phyloP scores from a whole-genome alignment of 1,139 yeast species.

The Yamadazyma pseudoaaseri region DNA sequence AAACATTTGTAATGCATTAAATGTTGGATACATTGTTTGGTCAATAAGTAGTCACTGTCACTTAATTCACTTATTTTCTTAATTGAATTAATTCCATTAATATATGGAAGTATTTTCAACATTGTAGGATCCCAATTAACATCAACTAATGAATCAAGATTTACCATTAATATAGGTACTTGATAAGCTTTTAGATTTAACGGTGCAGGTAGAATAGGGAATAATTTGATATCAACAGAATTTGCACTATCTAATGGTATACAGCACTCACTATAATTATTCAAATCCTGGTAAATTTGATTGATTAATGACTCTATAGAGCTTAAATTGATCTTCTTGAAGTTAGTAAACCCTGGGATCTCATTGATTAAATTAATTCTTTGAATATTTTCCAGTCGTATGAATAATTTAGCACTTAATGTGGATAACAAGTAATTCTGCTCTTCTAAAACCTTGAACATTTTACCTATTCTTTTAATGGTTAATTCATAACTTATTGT shows the following conservation, averaged over 20 bases:
- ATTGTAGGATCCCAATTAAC: constrained; percentile 97
- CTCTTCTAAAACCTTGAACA: constrained; percentile 89
- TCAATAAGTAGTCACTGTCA: constrained; percentile 74
- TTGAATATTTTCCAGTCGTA: constrained; percentile 22
- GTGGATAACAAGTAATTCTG: constrained; percentile 77
- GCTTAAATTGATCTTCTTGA: constrained; percentile 46
- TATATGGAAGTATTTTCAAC: constrained; percentile 80
- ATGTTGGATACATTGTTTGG: constrained; percentile 88
- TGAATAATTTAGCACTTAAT: constrained; percentile 36
- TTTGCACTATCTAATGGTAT: constrained; percentile 90
- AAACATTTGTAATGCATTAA: constrained; percentile 87
- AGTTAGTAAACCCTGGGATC: constrained; percentile 40
- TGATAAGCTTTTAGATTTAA: constrained; percentile 70
- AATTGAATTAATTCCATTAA: constrained; percentile 85
- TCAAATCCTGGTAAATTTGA: constrained; percentile 88
- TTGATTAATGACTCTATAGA: constrained; percentile 80
- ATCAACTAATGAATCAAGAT: constrained; percentile 68
- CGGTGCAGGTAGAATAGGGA: constrained; percentile 86
- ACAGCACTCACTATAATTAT: constrained; percentile 92
- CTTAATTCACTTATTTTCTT: constrained; percentile 75
- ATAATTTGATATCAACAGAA: constrained; percentile 86
- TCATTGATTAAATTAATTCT: constrained; percentile 14
- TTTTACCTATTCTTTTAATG: constrained; percentile 76
- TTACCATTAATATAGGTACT: constrained; percentile 86
- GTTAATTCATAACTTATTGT: constrained; percentile 86